Evolutionary conservation across 2,329 filamentous ascomycete species (phyloP).

Genomic region (Alternaria panax): DNA sequence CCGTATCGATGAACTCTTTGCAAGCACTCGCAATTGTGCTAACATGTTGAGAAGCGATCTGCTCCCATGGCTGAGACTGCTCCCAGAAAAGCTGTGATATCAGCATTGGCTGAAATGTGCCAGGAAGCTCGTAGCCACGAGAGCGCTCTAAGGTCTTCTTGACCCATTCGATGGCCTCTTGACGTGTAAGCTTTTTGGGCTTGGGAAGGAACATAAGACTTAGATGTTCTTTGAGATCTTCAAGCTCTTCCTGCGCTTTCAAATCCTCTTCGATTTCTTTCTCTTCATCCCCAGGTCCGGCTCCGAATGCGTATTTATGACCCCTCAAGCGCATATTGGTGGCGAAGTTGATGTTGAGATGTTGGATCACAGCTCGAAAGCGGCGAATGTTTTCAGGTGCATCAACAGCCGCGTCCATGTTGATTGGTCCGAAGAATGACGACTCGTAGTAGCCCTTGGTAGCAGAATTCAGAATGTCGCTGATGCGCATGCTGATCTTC

Average conservation of each 20-base stretch:
- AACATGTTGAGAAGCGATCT: constrained; percentile 39
- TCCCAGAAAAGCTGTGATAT: constrained; percentile 67
- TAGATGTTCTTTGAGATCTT: constrained; percentile 18
- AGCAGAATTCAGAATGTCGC: constrained; percentile 55
- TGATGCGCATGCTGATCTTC: constrained; percentile 56
- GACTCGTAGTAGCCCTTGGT: constrained; percentile 62
- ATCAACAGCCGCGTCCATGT: constrained; percentile 26
- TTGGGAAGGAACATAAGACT: constrained; percentile 10
- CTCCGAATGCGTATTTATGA: constrained; percentile 48
- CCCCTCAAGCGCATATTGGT: constrained; percentile 54
- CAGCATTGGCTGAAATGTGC: constrained; percentile 67
- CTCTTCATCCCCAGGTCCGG: constrained; percentile 24
- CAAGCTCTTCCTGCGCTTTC: constrained; percentile 5
- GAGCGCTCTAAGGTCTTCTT: constrained; percentile 51
- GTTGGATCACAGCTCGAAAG: constrained; percentile 63
- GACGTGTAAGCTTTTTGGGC: constrained; percentile 37
- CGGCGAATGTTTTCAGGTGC: constrained; percentile 51
- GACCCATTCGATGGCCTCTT: constrained; percentile 54
- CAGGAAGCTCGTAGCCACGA: constrained; percentile 65
- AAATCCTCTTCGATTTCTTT: not conserved
- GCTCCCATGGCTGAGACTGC: constrained; percentile 64
- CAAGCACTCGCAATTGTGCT: constrained; percentile 45
- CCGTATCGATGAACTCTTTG: constrained; percentile 46
- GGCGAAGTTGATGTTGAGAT: constrained; percentile 58
- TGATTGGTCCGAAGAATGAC: constrained; percentile 57